Conservation (phyloP, 2,329 filamentous ascomycete species). For the Pseudocercospora cruenta region DNA sequence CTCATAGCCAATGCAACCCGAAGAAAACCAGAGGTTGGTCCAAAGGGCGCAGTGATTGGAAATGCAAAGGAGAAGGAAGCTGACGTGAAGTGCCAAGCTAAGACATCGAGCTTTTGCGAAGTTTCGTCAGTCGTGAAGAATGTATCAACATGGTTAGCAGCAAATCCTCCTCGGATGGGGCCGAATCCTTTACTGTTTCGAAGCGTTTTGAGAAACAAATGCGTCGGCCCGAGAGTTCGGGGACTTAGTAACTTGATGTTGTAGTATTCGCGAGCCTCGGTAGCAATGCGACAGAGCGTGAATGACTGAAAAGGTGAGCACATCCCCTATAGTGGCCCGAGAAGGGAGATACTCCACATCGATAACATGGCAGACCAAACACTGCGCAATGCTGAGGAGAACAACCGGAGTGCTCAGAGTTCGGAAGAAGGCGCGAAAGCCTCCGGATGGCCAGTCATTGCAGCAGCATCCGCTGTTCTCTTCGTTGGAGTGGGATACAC, state of each 20-base stretch:
- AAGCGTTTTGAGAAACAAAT: background rate
- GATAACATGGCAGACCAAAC: background rate
- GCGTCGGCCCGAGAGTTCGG: background rate
- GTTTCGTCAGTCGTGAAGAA: background rate
- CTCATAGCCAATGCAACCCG: background rate
- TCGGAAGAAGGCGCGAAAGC: background rate
- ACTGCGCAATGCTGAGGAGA: background rate
- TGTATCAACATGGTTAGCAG: background rate
- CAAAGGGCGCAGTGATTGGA: background rate
- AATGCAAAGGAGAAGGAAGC: background rate
- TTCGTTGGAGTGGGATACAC: constrained; percentile 9
- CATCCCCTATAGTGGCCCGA: background rate
- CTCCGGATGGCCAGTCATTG: constrained; percentile 5
- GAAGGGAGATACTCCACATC: background rate
- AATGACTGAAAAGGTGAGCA: background rate
- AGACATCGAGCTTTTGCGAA: background rate
- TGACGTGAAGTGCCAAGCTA: background rate
- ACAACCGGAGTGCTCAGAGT: background rate
- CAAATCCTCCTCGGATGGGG: background rate
- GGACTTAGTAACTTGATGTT: background rate
- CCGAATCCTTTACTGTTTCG: background rate
- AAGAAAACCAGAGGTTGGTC: background rate
- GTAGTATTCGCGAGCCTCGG: background rate
- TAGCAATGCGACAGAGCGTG: background rate
- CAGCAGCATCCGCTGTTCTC: constrained; percentile 10